These are phyloP conservation scores for Pseudopithomyces chartarum DNA, from an alignment of 2,329 filamentous ascomycete genomes.

Conservation along the genomic window DNA sequence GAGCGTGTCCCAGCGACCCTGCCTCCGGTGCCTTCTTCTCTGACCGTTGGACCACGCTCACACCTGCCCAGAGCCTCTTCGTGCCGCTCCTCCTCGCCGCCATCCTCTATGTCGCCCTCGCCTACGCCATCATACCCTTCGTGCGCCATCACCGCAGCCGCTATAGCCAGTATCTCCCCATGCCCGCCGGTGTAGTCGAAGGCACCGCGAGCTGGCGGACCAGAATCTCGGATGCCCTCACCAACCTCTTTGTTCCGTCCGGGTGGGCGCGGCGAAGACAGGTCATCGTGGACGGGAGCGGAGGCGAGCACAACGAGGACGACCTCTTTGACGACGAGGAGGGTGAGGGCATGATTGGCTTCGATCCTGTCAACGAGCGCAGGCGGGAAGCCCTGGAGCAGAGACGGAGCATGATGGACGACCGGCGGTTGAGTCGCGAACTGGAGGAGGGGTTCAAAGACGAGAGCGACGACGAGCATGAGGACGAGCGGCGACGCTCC, in stretches of 20 bases:
- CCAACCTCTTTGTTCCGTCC: constrained; percentile 41
- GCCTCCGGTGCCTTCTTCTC: neutral
- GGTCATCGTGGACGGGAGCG: constrained; percentile 36
- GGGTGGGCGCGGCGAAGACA: constrained; percentile 27
- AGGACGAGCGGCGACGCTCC: constrained; percentile 28
- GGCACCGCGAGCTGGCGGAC: constrained; percentile 34
- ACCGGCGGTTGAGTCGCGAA: constrained; percentile 74
- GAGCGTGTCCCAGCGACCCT: neutral
- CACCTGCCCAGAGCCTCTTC: constrained; percentile 47
- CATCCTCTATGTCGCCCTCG: constrained; percentile 49
- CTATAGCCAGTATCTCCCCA: constrained; percentile 52
- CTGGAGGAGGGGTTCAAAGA: constrained; percentile 77
- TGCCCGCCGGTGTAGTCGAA: constrained; percentile 31
- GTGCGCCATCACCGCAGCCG: constrained; percentile 50
- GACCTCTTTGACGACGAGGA: constrained; percentile 52
- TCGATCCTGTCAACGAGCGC: constrained; percentile 43
- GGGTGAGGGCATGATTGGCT: constrained; percentile 54
- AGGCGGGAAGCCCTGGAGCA: constrained; percentile 47
- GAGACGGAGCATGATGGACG: constrained; percentile 50
- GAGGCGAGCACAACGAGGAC: constrained; percentile 39
- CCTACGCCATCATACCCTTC: constrained; percentile 50
- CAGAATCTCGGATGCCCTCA: constrained; percentile 42
- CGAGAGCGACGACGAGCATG: constrained; percentile 68
- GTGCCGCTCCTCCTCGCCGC: constrained; percentile 52
- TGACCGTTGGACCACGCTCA: constrained; percentile 13